Conservation (phyloP, 176 grass and related monocot genomes). For the Aegilops umbellulata region DNA sequence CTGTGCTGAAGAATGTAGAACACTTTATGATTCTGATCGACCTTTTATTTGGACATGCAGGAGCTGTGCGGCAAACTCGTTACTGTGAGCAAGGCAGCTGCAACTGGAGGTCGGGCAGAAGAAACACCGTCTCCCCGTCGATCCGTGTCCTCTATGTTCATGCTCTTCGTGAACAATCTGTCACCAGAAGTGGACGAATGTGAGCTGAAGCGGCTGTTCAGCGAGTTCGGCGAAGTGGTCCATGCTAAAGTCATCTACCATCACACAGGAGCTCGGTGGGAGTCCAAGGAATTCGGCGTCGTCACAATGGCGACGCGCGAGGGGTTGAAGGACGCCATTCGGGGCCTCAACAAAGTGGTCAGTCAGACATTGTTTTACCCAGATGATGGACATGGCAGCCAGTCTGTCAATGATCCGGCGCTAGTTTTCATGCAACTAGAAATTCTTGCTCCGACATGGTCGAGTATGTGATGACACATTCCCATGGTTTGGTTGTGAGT, state of each 20-base stretch:
- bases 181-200: constrained; percentile 42
- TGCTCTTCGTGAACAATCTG: constrained; percentile 71
- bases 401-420: too few relatives aligned
- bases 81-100: constrained; percentile 33
- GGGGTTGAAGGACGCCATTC: constrained; percentile 71
- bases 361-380: background rate
- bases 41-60: constrained; percentile 30
- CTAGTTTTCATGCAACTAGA: too few relatives aligned
- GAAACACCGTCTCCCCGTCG: background rate
- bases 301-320: constrained; percentile 71
- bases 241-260: constrained; percentile 59
- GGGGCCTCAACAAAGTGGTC: constrained; percentile 75
- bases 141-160: constrained; percentile 23
- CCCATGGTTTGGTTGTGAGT: background rate
- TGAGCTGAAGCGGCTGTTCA: constrained; percentile 72
- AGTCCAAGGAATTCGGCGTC: constrained; percentile 55
- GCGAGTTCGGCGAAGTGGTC: constrained; percentile 68
- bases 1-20: background rate
- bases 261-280: background rate
- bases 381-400: background rate
- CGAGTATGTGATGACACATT: background rate
- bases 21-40: background rate
- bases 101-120: background rate
- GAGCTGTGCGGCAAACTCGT: constrained; percentile 59
- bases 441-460: too few relatives aligned